Conservation (phyloP, 768 basidiomycete genomes). For the Serendipita sp. region DNA sequence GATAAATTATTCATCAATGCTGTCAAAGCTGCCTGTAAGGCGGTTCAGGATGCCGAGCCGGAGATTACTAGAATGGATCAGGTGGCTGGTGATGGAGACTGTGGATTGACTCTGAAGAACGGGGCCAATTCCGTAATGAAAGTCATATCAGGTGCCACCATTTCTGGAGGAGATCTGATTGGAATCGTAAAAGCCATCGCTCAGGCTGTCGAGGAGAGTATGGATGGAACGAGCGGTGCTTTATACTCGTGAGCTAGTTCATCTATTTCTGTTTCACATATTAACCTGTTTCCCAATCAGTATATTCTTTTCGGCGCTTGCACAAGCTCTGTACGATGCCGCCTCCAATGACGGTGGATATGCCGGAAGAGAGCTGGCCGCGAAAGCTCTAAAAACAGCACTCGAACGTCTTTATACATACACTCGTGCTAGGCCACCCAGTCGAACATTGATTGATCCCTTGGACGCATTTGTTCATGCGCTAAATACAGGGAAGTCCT, state of each 20-base stretch:
- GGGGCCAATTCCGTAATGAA: constrained; percentile 60
- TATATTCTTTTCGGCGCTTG: constrained; percentile 82
- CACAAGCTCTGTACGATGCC: constrained; percentile 41
- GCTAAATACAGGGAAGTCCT: constrained; percentile 18
- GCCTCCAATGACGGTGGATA: constrained; percentile 20
- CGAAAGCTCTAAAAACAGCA: constrained; percentile 39
- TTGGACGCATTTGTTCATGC: constrained; percentile 57
- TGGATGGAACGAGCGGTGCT: constrained; percentile 88
- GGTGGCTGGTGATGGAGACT: constrained; percentile 83
- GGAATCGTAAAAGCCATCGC: constrained; percentile 52
- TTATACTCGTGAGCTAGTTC: constrained; percentile 60
- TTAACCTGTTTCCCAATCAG: constrained; percentile 24
- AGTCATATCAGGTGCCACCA: constrained; percentile 35
- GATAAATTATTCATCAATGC: constrained; percentile 28
- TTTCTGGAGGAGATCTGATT: constrained; percentile 51
- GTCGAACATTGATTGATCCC: constrained; percentile 87
- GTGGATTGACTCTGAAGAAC: constrained; percentile 50
- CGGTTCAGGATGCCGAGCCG: constrained; percentile 61
- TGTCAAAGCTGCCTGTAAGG: constrained; percentile 44
- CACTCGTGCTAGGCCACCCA: constrained; percentile 78
- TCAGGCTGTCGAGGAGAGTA: constrained; percentile 59
- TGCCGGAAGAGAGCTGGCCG: constrained; percentile 44
- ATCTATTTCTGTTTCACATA: neutral
- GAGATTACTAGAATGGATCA: constrained; percentile 87
- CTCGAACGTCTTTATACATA: constrained; percentile 56